A percentile compares a stretch with the other conserved stretches of the same genome.
Evolutionary conservation across 192 early-diverging fungal species (phyloP).

Genomic region (Entomortierella parvispora): DNA sequence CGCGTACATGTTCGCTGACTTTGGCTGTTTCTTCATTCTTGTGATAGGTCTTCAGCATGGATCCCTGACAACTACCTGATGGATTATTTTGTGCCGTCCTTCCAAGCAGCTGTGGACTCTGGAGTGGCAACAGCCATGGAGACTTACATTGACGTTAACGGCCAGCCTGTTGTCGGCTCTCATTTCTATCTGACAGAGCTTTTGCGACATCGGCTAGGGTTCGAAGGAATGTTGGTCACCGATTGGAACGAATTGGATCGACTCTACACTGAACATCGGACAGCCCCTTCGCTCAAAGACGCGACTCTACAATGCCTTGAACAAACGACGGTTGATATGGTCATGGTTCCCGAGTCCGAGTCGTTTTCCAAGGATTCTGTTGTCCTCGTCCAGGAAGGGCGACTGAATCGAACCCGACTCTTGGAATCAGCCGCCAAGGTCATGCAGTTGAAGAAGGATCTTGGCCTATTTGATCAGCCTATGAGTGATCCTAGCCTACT

Average conservation of each 20-base stretch:
- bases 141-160: constrained; percentile 69
- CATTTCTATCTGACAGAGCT: constrained; percentile 62
- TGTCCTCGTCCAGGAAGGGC: constrained; percentile 52
- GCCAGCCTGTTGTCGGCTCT: constrained; percentile 66
- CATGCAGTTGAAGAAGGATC: constrained; percentile 74
- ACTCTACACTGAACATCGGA: constrained; percentile 58
- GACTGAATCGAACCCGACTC: constrained; percentile 50
- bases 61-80: constrained; percentile 60
- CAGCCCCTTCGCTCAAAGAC: constrained; percentile 50
- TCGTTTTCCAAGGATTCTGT: constrained; percentile 56
- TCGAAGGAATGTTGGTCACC: constrained; percentile 68
- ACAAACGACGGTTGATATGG: constrained; percentile 67
- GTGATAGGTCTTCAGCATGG: constrained; percentile 52
- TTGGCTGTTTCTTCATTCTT: background rate
- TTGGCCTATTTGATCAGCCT: constrained; percentile 62
- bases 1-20: background rate
- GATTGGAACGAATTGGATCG: constrained; percentile 70
- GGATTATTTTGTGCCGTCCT: constrained; percentile 71
- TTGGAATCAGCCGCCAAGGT: constrained; percentile 65
- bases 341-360: constrained; percentile 69
- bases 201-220: constrained; percentile 62
- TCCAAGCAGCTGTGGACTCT: constrained; percentile 67
- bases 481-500: constrained; percentile 50
- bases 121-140: constrained; percentile 73
- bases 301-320: constrained; percentile 56